These are phyloP conservation scores for Dichotomocladium elegans DNA, from an alignment of 371 early-diverging fungal genomes.

Conservation along the genomic window DNA sequence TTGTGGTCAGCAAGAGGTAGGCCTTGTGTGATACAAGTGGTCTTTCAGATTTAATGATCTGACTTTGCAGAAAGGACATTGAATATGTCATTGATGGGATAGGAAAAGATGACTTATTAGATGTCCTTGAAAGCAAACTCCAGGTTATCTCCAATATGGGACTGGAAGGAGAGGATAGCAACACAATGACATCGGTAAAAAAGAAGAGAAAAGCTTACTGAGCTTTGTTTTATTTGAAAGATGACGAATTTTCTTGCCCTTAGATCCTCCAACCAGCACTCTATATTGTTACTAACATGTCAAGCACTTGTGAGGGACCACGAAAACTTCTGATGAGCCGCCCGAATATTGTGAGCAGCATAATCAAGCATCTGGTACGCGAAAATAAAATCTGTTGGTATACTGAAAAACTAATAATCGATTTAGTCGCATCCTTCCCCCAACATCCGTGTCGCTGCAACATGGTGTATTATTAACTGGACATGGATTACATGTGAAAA, in stretches of 20 bases:
- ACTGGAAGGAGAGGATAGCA: constrained; percentile 24
- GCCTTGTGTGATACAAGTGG: too few species aligned
- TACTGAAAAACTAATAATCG: neutral
- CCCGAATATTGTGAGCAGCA: constrained; percentile 47
- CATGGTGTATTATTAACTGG: constrained; percentile 83
- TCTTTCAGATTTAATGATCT: too few species aligned
- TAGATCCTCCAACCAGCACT: constrained; percentile 41
- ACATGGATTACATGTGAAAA: constrained; percentile 70
- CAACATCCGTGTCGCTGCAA: constrained; percentile 68
- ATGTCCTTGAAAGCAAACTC: constrained; percentile 68
- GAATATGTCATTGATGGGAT: constrained; percentile 70
- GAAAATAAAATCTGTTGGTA: neutral
- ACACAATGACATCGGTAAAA: constrained; percentile 20
- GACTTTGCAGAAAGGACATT: constrained; percentile 61
- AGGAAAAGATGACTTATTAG: constrained; percentile 56
- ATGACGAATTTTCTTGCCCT: neutral
- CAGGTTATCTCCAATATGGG: constrained; percentile 35
- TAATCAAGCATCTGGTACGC: constrained; percentile 58
- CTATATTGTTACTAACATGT: constrained; percentile 74
- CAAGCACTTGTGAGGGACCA: constrained; percentile 66
- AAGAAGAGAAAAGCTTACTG: neutral
- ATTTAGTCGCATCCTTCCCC: constrained; percentile 55
- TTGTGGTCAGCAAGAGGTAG: constrained; percentile 57
- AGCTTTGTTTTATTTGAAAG: neutral
- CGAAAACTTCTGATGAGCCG: constrained; percentile 63